A percentile compares a stretch with the other conserved stretches of the same genome.
Conservation (phyloP, 441 rosid species). For the Geranium incanum region DNA sequence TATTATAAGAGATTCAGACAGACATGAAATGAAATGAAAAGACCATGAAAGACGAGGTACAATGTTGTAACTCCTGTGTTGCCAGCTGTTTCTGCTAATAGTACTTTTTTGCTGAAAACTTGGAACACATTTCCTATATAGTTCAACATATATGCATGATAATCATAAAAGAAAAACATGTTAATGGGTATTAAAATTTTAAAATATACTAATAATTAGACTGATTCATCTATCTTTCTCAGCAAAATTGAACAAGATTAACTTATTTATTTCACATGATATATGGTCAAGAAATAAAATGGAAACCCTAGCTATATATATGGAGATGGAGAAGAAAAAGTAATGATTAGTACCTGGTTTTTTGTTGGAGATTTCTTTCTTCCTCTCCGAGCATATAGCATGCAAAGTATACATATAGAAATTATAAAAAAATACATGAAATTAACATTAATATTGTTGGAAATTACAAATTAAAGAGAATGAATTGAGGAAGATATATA, state of each 20-base stretch:
- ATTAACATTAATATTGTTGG: too few species aligned
- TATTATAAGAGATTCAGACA: neutral
- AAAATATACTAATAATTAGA: too few species aligned
- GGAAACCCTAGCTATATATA: too few species aligned
- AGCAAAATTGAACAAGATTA: too few species aligned
- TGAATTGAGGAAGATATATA: neutral
- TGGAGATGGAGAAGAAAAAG: too few species aligned
- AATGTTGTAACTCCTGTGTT: conserved; percentile 24
- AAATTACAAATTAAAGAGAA: neutral
- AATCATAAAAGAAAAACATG: neutral
- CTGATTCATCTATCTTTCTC: too few species aligned
- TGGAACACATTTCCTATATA: conserved; percentile 14
- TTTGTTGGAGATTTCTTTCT: too few species aligned
- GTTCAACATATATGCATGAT: conserved; percentile 15
- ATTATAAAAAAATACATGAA: neutral
- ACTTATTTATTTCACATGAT: too few species aligned
- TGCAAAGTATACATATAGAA: too few species aligned
- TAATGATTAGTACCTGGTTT: too few species aligned
- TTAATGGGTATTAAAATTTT: neutral
- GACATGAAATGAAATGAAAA: neutral
- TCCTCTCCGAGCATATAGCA: too few species aligned
- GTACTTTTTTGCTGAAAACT: neutral
- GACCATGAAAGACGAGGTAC: conserved; percentile 11
- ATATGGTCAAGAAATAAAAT: too few species aligned
- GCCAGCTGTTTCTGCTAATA: conserved; percentile 20